These are phyloP conservation scores for Otatea glauca DNA, from an alignment of 176 grass and related monocot species.

Conservation along the genomic window DNA sequence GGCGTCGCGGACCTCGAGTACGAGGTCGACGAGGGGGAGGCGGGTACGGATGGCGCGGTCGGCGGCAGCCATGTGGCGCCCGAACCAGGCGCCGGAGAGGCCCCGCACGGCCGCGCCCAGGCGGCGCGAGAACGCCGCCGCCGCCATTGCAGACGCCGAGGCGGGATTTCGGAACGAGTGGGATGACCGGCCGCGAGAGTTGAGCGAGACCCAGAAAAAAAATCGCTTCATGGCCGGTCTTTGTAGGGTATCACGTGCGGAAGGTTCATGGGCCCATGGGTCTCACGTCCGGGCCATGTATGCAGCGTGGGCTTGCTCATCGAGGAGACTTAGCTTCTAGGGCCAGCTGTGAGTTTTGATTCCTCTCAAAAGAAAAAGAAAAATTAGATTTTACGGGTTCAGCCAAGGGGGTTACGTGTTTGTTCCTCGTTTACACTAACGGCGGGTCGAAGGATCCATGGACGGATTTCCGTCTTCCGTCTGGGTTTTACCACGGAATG, in stretches of 20 bases:
- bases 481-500: neutral
- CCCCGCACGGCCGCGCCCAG: conserved; percentile 48
- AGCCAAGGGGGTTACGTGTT: neutral
- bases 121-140: conserved; percentile 46
- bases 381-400: neutral
- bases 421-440: neutral
- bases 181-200: neutral
- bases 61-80: conserved; percentile 58
- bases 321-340: neutral
- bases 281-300: too few relatives aligned
- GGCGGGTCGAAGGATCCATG: neutral
- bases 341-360: neutral
- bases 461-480: neutral
- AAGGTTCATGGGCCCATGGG: too few relatives aligned
- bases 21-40: conserved; percentile 68
- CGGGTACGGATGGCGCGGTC: conserved; percentile 59
- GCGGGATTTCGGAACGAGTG: conserved; percentile 1
- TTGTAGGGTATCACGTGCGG: neutral
- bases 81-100: conserved; percentile 56
- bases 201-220: too few relatives aligned
- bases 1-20: conserved; percentile 75
- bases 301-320: neutral
- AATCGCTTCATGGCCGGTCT: too few relatives aligned
- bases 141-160: conserved; percentile 25
- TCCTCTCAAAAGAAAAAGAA: neutral